These are phyloP conservation scores for Russula olivacea DNA, from an alignment of 768 basidiomycete species.

Conservation along the genomic window DNA sequence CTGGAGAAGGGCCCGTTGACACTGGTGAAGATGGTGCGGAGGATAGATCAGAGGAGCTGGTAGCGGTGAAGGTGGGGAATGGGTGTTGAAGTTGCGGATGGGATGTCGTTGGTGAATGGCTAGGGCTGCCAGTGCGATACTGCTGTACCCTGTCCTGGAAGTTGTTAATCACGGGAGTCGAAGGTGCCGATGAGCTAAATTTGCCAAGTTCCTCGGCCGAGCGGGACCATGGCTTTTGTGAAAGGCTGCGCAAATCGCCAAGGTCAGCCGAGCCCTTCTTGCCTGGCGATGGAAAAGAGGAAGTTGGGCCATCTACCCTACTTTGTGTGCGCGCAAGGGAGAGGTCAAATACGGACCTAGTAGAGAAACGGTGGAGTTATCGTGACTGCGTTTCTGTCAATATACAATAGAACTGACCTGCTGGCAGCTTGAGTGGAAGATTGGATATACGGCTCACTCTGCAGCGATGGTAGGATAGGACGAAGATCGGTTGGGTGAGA, in stretches of 20 bases:
- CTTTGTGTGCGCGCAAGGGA: slow-evolving; percentile 41
- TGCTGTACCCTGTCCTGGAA: slow-evolving; percentile 60
- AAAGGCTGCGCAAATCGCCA: slow-evolving; percentile 65
- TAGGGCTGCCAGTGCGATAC: slow-evolving; percentile 49
- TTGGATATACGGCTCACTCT: slow-evolving; percentile 42
- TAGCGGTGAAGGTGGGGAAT: slow-evolving; percentile 30
- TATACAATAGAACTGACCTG: slow-evolving; percentile 40
- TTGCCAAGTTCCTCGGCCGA: slow-evolving; percentile 75
- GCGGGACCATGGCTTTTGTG: slow-evolving; percentile 70
- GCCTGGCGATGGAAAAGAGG: slow-evolving; percentile 32
- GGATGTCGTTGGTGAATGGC: slow-evolving; percentile 27
- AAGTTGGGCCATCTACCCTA: slow-evolving; percentile 36
- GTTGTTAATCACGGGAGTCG: slow-evolving; percentile 39
- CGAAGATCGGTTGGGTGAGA: slow-evolving; percentile 80
- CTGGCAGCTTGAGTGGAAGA: slow-evolving; percentile 36
- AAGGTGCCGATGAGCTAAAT: slow-evolving; percentile 35
- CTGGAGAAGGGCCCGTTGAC: slow-evolving; percentile 32
- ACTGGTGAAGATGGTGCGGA: slow-evolving; percentile 27
- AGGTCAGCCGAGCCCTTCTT: slow-evolving; percentile 35
- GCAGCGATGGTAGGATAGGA: slow-evolving; percentile 50
- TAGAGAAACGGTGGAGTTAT: slow-evolving; percentile 10
- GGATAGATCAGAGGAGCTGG: slow-evolving; percentile 16
- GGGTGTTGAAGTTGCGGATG: slow-evolving; percentile 29
- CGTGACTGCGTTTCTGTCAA: background rate
- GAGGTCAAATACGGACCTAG: slow-evolving; percentile 63